Percentiles rank a stretch among this genome's conserved stretches.
Conservation (phyloP, 768 basidiomycete species). For the Pilatotrama ljubarskyi region DNA sequence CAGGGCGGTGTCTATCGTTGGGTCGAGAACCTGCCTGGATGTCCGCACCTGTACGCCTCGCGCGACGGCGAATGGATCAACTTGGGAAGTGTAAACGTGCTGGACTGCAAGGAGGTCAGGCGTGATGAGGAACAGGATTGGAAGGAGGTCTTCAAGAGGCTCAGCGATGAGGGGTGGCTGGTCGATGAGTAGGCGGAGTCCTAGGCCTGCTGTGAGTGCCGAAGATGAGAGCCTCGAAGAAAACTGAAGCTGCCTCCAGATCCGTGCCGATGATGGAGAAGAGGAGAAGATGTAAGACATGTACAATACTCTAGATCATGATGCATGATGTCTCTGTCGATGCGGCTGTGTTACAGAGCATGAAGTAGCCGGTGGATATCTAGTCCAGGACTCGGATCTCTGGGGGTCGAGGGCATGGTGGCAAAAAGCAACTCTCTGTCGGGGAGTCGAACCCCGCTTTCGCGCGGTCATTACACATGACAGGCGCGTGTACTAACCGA, state of each 20-base stretch:
- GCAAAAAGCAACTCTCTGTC: constrained; percentile 15
- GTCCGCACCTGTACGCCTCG: constrained; percentile 26
- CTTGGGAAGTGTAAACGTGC: constrained; percentile 27
- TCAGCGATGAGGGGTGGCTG: constrained; percentile 25
- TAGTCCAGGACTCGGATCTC: no score
- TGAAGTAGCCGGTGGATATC: no score
- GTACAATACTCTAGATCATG: no score
- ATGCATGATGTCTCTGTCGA: no score
- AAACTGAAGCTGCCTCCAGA: no score
- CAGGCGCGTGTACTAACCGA: no score
- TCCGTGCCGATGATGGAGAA: no score
- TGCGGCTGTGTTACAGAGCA: no score
- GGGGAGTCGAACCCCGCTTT: constrained; percentile 38
- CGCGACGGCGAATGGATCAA: constrained; percentile 26
- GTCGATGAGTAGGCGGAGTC: constrained; percentile 16
- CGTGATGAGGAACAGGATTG: constrained; percentile 22
- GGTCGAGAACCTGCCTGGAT: constrained; percentile 27
- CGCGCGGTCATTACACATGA: constrained; percentile 19
- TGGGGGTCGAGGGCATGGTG: no score
- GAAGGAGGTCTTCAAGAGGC: constrained; percentile 25
- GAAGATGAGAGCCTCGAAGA: no score
- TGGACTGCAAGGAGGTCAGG: constrained; percentile 19
- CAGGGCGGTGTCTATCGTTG: constrained; percentile 28
- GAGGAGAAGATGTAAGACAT: no score
- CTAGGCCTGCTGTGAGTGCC: no score